Evolutionary conservation across 1,284 basidiomycete genomes (phyloP).

Genomic region (Porodaedalea pini): DNA sequence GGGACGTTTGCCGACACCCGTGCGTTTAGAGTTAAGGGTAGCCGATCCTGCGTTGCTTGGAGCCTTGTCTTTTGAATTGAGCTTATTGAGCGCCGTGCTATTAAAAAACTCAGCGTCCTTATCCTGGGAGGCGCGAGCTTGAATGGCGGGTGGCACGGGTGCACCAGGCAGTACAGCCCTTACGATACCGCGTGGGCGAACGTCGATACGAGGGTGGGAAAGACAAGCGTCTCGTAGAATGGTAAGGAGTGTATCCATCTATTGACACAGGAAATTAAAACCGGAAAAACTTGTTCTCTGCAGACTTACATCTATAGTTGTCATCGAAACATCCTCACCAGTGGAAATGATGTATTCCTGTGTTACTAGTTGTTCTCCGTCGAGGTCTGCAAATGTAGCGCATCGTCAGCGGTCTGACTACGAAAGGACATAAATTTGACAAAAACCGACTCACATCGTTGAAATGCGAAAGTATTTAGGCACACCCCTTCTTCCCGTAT

Average conservation of each 20-base stretch:
- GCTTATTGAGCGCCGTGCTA: neutral
- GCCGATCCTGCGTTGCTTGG: neutral
- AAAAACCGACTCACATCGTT: neutral
- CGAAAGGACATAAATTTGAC: neutral
- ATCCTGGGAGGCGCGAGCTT: neutral
- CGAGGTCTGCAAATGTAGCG: neutral
- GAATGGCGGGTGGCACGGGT: neutral
- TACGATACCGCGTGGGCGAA: constrained; percentile 6
- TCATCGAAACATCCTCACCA: neutral
- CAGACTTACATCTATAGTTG: constrained; percentile 1
- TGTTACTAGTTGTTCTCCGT: neutral
- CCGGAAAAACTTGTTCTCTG: neutral
- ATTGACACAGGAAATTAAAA: neutral
- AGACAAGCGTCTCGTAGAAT: neutral
- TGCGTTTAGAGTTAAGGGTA: neutral
- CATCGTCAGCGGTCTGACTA: too few species aligned
- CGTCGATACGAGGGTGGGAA: neutral
- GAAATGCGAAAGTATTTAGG: neutral
- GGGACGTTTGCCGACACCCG: neutral
- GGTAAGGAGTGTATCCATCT: neutral
- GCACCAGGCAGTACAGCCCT: neutral
- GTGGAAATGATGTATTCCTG: neutral
- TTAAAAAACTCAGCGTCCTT: too few species aligned
- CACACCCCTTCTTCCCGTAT: neutral
- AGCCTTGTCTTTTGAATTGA: neutral